phyloP scores from a whole-genome alignment of 2,329 filamentous ascomycete species.

The Scedosporium minutisporum region DNA sequence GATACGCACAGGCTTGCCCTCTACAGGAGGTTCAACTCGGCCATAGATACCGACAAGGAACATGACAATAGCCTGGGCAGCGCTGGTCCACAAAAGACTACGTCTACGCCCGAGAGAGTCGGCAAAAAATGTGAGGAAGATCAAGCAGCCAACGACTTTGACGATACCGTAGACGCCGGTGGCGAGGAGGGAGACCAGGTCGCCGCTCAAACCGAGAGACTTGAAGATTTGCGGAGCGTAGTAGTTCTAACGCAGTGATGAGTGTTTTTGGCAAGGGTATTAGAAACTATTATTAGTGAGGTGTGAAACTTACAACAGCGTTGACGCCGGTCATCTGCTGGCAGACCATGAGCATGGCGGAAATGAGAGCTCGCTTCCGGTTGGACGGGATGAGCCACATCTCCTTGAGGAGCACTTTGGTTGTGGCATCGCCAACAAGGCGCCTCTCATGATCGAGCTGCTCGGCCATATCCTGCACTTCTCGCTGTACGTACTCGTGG shows the following conservation, averaged over 20 bases:
- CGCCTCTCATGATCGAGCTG: slow-evolving; percentile 54
- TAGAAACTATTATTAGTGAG: neutral
- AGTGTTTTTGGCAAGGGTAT: slow-evolving; percentile 17
- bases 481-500: slow-evolving; percentile 46
- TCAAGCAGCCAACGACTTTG: slow-evolving; percentile 53
- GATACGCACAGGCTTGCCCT: slow-evolving; percentile 31
- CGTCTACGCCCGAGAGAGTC: slow-evolving; percentile 58
- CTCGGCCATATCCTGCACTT: slow-evolving; percentile 50
- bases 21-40: slow-evolving; percentile 47
- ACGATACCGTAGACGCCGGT: slow-evolving; percentile 66
- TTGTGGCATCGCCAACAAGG: slow-evolving; percentile 41
- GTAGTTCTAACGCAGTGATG: slow-evolving; percentile 43
- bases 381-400: slow-evolving; percentile 53
- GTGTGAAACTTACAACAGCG: slow-evolving; percentile 25
- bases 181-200: slow-evolving; percentile 54
- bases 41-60: slow-evolving; percentile 65
- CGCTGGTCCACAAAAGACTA: slow-evolving; percentile 54
- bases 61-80: slow-evolving; percentile 53
- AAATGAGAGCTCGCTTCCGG: slow-evolving; percentile 54
- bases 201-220: slow-evolving; percentile 49
- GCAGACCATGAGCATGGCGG: slow-evolving; percentile 52
- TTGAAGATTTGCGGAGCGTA: slow-evolving; percentile 62
- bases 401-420: slow-evolving; percentile 51
- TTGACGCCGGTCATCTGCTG: slow-evolving; percentile 63
- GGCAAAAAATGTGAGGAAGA: slow-evolving; percentile 57